A percentile compares a stretch with the other conserved stretches of the same genome.
Evolutionary conservation across 2,329 filamentous ascomycete species (phyloP).

Genomic region (Gaeumannomyces tritici): DNA sequence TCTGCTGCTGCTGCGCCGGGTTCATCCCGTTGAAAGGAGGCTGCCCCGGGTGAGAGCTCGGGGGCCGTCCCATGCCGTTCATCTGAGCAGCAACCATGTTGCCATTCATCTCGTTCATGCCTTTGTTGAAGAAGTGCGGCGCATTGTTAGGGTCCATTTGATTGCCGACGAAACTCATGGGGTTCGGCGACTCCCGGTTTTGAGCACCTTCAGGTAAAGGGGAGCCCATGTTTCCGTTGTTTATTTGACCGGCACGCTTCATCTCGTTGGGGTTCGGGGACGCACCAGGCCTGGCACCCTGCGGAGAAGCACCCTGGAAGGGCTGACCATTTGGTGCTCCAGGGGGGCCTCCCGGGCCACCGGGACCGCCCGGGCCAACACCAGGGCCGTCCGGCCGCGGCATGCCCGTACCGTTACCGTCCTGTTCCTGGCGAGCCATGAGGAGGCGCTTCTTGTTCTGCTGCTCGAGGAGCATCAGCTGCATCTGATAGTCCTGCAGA

Average conservation of each 20-base stretch:
- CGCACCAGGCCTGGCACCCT: constrained; percentile 56
- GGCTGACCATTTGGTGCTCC: constrained; percentile 48
- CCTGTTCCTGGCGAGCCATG: constrained; percentile 76
- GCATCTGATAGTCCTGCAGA: constrained; percentile 82
- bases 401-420: constrained; percentile 35
- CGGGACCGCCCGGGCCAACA: constrained; percentile 41
- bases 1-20: constrained; percentile 50
- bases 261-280: constrained; percentile 73
- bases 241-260: constrained; percentile 69
- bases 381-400: constrained; percentile 33
- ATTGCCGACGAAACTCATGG: constrained; percentile 51
- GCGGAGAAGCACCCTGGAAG: constrained; percentile 63
- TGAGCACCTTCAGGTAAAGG: constrained; percentile 60
- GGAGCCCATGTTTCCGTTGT: constrained; percentile 58
- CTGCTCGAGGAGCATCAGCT: constrained; percentile 77
- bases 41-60: constrained; percentile 54
- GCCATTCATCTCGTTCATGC: constrained; percentile 37
- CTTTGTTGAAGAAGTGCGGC: constrained; percentile 51
- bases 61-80: constrained; percentile 52
- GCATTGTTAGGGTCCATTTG: constrained; percentile 54
- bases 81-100: constrained; percentile 48
- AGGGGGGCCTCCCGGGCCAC: constrained; percentile 40
- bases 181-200: constrained; percentile 56
- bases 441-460: constrained; percentile 80
- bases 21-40: constrained; percentile 50